phyloP scores from a whole-genome alignment of 371 early-diverging fungal species.

The Apophysomyces trapeziformis region DNA sequence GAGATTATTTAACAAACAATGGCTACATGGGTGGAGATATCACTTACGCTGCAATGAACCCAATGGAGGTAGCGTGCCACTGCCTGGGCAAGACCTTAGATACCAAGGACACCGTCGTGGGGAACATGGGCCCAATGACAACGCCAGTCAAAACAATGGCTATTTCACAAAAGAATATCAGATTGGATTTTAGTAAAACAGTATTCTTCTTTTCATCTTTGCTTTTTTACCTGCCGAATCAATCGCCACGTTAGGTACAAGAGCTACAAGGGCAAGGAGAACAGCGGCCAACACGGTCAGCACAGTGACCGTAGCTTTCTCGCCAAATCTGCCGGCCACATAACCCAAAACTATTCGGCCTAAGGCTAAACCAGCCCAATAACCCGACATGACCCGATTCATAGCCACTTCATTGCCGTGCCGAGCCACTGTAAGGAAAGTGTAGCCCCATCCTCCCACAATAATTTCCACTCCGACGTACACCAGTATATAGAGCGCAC shows the following conservation, averaged over 20 bases:
- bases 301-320: slow-evolving; percentile 27
- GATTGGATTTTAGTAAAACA: neutral
- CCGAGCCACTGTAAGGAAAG: slow-evolving; percentile 28
- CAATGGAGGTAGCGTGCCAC: slow-evolving; percentile 37
- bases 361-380: slow-evolving; percentile 38
- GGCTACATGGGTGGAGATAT: neutral
- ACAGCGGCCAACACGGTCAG: slow-evolving; percentile 20
- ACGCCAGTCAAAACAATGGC: slow-evolving; percentile 29
- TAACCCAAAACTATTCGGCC: slow-evolving; percentile 38
- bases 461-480: slow-evolving; percentile 41
- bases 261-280: slow-evolving; percentile 17
- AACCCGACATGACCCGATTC: slow-evolving; percentile 37
- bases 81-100: slow-evolving; percentile 32
- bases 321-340: slow-evolving; percentile 33
- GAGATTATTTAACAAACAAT: neutral
- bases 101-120: slow-evolving; percentile 32
- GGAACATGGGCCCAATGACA: slow-evolving; percentile 40
- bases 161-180: neutral
- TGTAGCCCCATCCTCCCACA: slow-evolving; percentile 40
- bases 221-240: slow-evolving; percentile 28
- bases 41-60: slow-evolving; percentile 39
- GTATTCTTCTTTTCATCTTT: neutral
- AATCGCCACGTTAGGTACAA: slow-evolving; percentile 16
- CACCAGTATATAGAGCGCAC: slow-evolving; percentile 29
- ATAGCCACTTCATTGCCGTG: slow-evolving; percentile 27